Conservation (phyloP, 1,284 basidiomycete species). For the Ceratobasidium sp. region DNA sequence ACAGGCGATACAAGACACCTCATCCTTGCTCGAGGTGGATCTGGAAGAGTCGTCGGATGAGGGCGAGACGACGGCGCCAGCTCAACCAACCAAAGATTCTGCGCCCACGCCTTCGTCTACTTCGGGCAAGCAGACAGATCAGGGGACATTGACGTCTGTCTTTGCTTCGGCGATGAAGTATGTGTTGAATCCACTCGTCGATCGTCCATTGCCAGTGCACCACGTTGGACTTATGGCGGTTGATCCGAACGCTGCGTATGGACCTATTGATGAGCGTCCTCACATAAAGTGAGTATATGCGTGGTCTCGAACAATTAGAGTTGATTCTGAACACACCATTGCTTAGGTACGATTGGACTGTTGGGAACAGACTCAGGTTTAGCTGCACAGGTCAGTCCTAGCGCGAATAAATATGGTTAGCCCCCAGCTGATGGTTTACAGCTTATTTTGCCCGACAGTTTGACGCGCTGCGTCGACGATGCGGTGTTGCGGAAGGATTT, state of each 20-base stretch:
- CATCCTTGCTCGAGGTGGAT: neutral
- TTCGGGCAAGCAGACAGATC: slow-evolving; percentile 23
- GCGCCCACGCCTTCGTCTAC: slow-evolving; percentile 25
- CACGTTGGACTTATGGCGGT: slow-evolving; percentile 60
- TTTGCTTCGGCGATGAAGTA: slow-evolving; percentile 65
- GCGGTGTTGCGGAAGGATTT: slow-evolving; percentile 68
- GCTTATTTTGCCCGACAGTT: slow-evolving; percentile 82
- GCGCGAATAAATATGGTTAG: no score
- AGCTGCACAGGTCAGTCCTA: slow-evolving; percentile 60
- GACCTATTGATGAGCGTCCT: slow-evolving; percentile 68
- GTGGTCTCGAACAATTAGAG: neutral
- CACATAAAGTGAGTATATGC: slow-evolving; percentile 70
- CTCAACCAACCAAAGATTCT: slow-evolving; percentile 40
- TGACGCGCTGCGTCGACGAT: slow-evolving; percentile 66
- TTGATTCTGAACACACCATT: neutral
- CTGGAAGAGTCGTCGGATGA: slow-evolving; percentile 31
- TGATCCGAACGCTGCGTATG: slow-evolving; percentile 47
- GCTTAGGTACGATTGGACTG: slow-evolving; percentile 62
- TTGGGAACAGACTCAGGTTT: slow-evolving; percentile 73
- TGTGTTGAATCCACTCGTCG: slow-evolving; percentile 55
- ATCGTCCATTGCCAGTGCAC: slow-evolving; percentile 41
- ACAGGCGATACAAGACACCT: neutral
- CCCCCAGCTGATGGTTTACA: no score
- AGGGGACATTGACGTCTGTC: slow-evolving; percentile 60
- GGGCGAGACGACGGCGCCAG: slow-evolving; percentile 13